Evolutionary conservation across 495 filamentous ascomycete species (phyloP), one percentile per base, ranked within the genome.

Genomic region (Corynascus novoguineensis): DNA sequence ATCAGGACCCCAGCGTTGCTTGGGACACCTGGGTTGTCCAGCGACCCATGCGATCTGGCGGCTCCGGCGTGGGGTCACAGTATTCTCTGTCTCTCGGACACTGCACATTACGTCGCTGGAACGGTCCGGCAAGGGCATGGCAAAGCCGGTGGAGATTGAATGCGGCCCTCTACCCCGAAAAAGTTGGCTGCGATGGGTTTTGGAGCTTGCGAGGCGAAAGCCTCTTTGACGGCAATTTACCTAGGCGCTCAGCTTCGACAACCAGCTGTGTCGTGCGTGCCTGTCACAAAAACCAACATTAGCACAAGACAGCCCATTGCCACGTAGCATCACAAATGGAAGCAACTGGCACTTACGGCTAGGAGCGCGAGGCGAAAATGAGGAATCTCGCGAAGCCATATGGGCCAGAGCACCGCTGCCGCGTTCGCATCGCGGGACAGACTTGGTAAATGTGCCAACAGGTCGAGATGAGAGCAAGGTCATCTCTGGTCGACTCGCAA

Each of bases 351-450:
- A 47, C 46, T 50, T 19, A 50, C 46, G 7, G 46, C 46, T 6
- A 21, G 2, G n/a, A 50, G 4, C n/a, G 27, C 46, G n/a, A 34
- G 1, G 17, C 15, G 17, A 19, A 50, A 34, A 34, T 50, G 29
- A 15, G 28, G 29, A 24, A 50, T 34, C 9, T 50, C 46, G 28
- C 46, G 29, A 19, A 50, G 46, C 5, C n/a, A 50, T 25, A 34
- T 19, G 29, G 28, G 46, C 46, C 46, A 50, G 46, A 50, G 28
- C n/a, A 31, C 46, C 29, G 29, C 46, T n/a, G 46, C 46, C 4
- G 12, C 6, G 9, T 50, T 50, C 22, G 6, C 46, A 19, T 12
- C n/a, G n/a, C n/a, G n/a, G n/a, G 17, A 28, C 27, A 50, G 5
- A 35, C 28, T 0, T 21, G 3, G 46, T 21, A 21, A 2, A 50